Evolutionary conservation across 768 basidiomycete species (phyloP), one percentile per base, ranked within the genome.

Genomic region (Tricholomella constricta): DNA sequence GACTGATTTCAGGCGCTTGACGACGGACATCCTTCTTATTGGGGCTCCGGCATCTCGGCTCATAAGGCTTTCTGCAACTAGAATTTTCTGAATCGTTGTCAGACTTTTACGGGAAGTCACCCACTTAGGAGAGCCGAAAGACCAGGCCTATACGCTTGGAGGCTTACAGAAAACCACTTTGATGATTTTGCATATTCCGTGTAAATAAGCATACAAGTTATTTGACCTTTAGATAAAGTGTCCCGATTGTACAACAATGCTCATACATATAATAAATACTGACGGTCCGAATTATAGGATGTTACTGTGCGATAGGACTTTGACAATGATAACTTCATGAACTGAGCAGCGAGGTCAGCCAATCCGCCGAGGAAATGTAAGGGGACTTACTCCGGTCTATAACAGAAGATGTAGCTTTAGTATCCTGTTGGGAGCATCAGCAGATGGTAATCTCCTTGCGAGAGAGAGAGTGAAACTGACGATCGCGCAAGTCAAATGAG

Each of bases 401-500:
- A 12, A 84, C 72, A 7, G 69, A 62, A 12, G 77, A 66, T 1
- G 80, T 84, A 7, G 78, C 77, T 36, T 68, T 65, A 5, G 72
- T 75, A 57, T 83, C 76, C 80, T 82, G 43, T 23, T 32, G 9
- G 31, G 9, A 9, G 31, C 31, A 14, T 32, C 31, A 32, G 31
- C 48, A 52, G 43, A 56, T 41, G 29, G 43, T 34, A 25, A 9
- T 27, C 36, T 15, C 23, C 45, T n/a, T n/a, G n/a, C n/a, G n/a
- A n/a, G n/a, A n/a, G 27, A 40, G 22, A 23, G 23, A 42, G 27
- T 31, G 34, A 44, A 9, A 72, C 80, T 68, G 59, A 82, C 82
- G 38, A 82, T 80, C 2, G 84, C 84, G 52, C 81, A 83, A 8
- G 82, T 84, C 29, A 78, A 58, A 63, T 86, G 80, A 7, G 78